phyloP scores from a whole-genome alignment of 164 flowering plant genomes.

The Liquidambar formosana region DNA sequence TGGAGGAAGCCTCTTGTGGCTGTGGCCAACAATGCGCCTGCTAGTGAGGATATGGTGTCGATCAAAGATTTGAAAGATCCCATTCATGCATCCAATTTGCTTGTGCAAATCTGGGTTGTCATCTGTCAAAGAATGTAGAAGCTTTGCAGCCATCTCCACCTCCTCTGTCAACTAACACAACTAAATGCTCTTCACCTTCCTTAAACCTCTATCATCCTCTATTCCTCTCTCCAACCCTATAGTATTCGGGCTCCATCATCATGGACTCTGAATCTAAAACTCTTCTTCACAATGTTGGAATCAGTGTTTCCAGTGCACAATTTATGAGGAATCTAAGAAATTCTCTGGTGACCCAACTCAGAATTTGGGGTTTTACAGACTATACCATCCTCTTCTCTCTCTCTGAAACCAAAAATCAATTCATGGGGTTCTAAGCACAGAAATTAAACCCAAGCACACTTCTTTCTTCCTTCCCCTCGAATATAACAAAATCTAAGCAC shows the following conservation, averaged over 20 bases:
- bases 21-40: slow-evolving; percentile 34
- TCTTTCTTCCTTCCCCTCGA: neutral
- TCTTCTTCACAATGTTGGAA: slow-evolving; percentile 2
- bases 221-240: neutral
- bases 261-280: slow-evolving; percentile 2
- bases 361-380: neutral
- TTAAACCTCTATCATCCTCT: neutral
- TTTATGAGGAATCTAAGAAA: neutral
- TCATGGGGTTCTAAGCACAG: neutral
- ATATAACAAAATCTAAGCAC: neutral
- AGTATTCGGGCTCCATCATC: neutral
- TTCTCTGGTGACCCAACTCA: slow-evolving; percentile 14
- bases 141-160: slow-evolving; percentile 55
- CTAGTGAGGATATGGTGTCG: slow-evolving; percentile 43
- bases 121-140: slow-evolving; percentile 58
- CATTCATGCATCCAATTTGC: slow-evolving; percentile 73
- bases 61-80: slow-evolving; percentile 63
- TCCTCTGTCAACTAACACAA: slow-evolving; percentile 9
- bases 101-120: slow-evolving; percentile 66
- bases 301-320: neutral
- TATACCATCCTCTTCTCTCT: neutral
- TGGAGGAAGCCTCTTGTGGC: slow-evolving; percentile 43
- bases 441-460: neutral
- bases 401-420: neutral
- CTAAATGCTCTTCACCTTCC: slow-evolving; percentile 1